phyloP scores from a whole-genome alignment of 1,284 basidiomycete genomes.

The Spongispora temasekensis region DNA sequence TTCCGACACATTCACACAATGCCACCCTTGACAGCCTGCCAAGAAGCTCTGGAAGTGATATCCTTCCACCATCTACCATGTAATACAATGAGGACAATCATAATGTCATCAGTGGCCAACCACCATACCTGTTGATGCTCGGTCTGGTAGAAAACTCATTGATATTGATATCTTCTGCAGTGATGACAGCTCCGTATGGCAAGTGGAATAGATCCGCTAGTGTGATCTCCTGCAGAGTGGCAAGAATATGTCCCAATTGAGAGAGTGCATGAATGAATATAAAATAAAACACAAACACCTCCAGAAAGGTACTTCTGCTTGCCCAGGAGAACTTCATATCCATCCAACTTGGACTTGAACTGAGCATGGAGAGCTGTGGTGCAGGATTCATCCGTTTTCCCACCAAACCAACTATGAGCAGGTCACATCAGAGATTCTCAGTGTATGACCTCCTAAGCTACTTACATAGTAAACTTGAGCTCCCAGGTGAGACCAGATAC shows the following conservation, averaged over 20 bases:
- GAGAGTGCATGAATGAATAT: background rate
- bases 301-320: slow-evolving; percentile 49
- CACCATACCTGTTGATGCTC: slow-evolving; percentile 37
- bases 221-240: slow-evolving; percentile 40
- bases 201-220: slow-evolving; percentile 58
- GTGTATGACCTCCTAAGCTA: background rate
- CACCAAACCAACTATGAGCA: slow-evolving; percentile 13
- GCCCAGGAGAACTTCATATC: slow-evolving; percentile 45
- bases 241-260: background rate
- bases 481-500: slow-evolving; percentile 37
- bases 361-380: slow-evolving; percentile 26
- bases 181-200: slow-evolving; percentile 41
- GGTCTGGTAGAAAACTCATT: slow-evolving; percentile 38
- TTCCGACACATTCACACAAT: slow-evolving; percentile 9
- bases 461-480: slow-evolving; percentile 19
- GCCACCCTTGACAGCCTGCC: slow-evolving; percentile 42
- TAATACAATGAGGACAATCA: background rate
- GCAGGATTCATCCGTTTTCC: slow-evolving; percentile 28
- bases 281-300: slow-evolving; percentile 31
- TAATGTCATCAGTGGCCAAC: background rate
- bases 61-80: slow-evolving; percentile 45
- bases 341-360: slow-evolving; percentile 40
- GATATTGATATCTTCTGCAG: slow-evolving; percentile 18
- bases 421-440: background rate
- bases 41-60: slow-evolving; percentile 38